These are phyloP conservation scores for Aspergillus udagawae DNA, from an alignment of 2,329 filamentous ascomycete species.

Conservation along the genomic window DNA sequence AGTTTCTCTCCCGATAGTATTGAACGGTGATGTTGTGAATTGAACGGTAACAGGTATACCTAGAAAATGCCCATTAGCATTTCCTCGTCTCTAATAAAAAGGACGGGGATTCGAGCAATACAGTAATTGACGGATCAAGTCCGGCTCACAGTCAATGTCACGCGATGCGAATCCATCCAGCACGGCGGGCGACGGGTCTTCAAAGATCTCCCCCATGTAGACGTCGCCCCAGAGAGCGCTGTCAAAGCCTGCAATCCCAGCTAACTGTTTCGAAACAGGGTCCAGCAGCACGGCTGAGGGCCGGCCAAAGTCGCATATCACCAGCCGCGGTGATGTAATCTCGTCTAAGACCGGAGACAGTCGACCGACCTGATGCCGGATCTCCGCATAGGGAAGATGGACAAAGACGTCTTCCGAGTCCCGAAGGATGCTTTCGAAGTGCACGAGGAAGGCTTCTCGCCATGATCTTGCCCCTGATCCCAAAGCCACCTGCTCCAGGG, in stretches of 20 bases:
- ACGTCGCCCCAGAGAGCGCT: conserved; percentile 55
- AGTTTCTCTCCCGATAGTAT: conserved; percentile 36
- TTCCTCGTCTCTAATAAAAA: neutral
- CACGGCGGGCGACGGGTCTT: conserved; percentile 30
- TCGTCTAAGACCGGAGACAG: conserved; percentile 46
- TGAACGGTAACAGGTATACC: conserved; percentile 38
- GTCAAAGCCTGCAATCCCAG: conserved; percentile 51
- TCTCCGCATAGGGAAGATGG: conserved; percentile 52
- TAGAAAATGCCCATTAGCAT: conserved; percentile 10
- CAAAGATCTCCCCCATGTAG: conserved; percentile 51
- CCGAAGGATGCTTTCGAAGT: conserved; percentile 52
- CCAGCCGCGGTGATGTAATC: conserved; percentile 49
- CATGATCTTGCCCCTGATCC: conserved; percentile 49
- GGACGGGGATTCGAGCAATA: conserved; percentile 18
- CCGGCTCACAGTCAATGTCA: conserved; percentile 18
- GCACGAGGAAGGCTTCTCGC: conserved; percentile 49
- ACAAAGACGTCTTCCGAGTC: conserved; percentile 58
- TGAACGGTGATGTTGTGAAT: conserved; percentile 35
- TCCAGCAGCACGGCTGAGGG: conserved; percentile 52
- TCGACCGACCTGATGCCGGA: conserved; percentile 47
- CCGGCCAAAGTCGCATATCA: conserved; percentile 47
- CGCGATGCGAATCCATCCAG: conserved; percentile 34
- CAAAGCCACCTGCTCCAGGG: conserved; percentile 44
- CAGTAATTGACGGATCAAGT: conserved; percentile 32
- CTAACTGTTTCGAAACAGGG: conserved; percentile 44